Percentiles rank a stretch among this genome's conserved stretches.
These are phyloP conservation scores for Ophiostoma piceae DNA, from an alignment of 2,329 filamentous ascomycete species.

Conservation along the genomic window DNA sequence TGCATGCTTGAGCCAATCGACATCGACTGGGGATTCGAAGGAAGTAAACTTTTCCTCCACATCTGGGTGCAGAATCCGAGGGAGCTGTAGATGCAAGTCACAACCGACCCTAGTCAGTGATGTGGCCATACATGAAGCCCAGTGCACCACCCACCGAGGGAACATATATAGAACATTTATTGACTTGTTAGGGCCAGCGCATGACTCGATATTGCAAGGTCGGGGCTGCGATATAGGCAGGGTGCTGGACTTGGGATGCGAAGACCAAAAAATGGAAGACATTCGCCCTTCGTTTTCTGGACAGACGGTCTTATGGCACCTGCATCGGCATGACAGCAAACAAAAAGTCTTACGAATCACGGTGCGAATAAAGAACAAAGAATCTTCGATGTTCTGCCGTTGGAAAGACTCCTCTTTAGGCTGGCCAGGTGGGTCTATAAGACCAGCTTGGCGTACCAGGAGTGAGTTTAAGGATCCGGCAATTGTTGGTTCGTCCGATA, in stretches of 20 bases:
- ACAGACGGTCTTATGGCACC: not conserved
- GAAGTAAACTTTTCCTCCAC: not conserved
- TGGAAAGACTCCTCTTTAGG: not conserved
- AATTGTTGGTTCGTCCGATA: not conserved
- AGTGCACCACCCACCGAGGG: not conserved
- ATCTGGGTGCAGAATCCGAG: not conserved
- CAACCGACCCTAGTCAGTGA: not conserved
- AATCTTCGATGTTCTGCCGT: not conserved
- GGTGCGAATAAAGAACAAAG: not conserved
- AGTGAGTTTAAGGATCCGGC: not conserved
- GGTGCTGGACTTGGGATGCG: not conserved
- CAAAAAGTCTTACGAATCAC: not conserved
- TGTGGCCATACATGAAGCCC: not conserved
- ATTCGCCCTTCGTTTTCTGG: not conserved
- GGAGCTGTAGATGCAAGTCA: not conserved
- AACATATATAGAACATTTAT: not conserved
- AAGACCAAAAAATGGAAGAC: not conserved
- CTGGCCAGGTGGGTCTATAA: not conserved
- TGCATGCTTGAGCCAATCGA: not conserved
- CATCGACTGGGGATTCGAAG: not conserved
- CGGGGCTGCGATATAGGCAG: not conserved
- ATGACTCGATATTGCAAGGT: not conserved
- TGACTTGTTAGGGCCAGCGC: not conserved
- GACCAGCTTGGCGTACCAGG: not conserved
- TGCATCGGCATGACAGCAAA: not conserved